Conservation (phyloP, 192 early-diverging fungal species). For the Rhizophlyctis rosea region DNA sequence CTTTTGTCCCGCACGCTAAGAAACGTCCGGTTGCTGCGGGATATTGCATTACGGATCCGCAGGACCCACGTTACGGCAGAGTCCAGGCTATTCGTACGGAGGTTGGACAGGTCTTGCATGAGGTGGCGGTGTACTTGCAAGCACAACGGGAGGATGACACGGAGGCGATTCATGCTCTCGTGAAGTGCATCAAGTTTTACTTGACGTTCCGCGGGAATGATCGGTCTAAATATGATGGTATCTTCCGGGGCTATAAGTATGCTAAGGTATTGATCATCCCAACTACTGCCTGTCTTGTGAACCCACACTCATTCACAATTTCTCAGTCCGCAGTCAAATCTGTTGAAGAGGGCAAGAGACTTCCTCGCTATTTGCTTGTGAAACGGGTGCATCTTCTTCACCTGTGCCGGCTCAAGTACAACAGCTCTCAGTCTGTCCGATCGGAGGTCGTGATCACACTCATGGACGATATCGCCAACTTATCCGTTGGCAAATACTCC, state of each 20-base stretch:
- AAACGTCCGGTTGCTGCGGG: slow-evolving; percentile 51
- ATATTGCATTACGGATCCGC: slow-evolving; percentile 65
- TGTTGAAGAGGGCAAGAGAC: too few species aligned
- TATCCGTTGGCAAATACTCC: slow-evolving; percentile 44
- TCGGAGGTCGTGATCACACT: slow-evolving; percentile 50
- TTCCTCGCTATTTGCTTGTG: slow-evolving; percentile 50
- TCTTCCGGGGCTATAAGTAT: slow-evolving; percentile 9
- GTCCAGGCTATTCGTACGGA: slow-evolving; percentile 50
- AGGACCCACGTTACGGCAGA: slow-evolving; percentile 45
- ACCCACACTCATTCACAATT: too few species aligned
- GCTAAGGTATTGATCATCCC: background rate
- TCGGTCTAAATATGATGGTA: background rate
- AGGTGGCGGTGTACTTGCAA: slow-evolving; percentile 49
- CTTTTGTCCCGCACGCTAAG: too few species aligned
- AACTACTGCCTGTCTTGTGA: too few species aligned
- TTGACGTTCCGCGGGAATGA: slow-evolving; percentile 57
- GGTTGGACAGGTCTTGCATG: slow-evolving; percentile 51
- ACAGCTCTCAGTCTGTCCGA: slow-evolving; percentile 42
- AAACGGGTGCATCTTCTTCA: slow-evolving; percentile 53
- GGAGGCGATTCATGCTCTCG: slow-evolving; percentile 65
- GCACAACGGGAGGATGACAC: slow-evolving; percentile 69
- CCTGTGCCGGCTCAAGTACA: slow-evolving; percentile 53
- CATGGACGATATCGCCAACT: slow-evolving; percentile 50
- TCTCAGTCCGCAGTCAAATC: too few species aligned
- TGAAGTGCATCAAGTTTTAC: slow-evolving; percentile 52